phyloP scores from a whole-genome alignment of 495 filamentous ascomycete species.

The Neurospora tetrasperma region DNA sequence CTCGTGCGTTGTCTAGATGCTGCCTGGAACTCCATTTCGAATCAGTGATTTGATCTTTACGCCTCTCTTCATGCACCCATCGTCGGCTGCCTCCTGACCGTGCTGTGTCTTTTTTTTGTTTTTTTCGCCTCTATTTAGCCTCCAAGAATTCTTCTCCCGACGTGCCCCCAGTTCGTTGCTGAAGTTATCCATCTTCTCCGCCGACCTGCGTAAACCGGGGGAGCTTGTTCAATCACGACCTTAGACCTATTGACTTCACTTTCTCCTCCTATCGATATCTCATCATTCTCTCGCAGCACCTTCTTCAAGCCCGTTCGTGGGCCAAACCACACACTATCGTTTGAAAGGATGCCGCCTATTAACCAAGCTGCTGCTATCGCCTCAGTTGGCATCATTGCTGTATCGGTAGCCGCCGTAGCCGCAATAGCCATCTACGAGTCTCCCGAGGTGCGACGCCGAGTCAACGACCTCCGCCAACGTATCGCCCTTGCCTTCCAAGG shows the following conservation, averaged over 20 bases:
- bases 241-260: neutral
- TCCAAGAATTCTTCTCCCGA: neutral
- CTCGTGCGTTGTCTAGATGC: neutral
- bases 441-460: slow-evolving; percentile 66
- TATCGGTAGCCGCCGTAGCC: slow-evolving; percentile 66
- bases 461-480: slow-evolving; percentile 65
- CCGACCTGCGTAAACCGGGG: neutral
- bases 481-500: slow-evolving; percentile 68
- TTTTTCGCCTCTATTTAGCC: neutral
- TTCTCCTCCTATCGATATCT: neutral
- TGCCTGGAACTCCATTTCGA: neutral
- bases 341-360: slow-evolving; percentile 30
- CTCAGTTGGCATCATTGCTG: slow-evolving; percentile 66
- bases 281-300: neutral
- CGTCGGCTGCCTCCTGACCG: neutral
- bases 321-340: neutral
- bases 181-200: neutral
- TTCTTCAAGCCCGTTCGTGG: neutral
- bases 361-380: slow-evolving; percentile 36
- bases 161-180: neutral
- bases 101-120: neutral
- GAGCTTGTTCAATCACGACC: neutral
- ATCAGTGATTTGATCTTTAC: neutral
- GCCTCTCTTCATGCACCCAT: neutral
- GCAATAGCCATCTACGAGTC: slow-evolving; percentile 80